Evolutionary conservation across 495 filamentous ascomycete genomes (phyloP).

Genomic region (Ramalina peruviana): DNA sequence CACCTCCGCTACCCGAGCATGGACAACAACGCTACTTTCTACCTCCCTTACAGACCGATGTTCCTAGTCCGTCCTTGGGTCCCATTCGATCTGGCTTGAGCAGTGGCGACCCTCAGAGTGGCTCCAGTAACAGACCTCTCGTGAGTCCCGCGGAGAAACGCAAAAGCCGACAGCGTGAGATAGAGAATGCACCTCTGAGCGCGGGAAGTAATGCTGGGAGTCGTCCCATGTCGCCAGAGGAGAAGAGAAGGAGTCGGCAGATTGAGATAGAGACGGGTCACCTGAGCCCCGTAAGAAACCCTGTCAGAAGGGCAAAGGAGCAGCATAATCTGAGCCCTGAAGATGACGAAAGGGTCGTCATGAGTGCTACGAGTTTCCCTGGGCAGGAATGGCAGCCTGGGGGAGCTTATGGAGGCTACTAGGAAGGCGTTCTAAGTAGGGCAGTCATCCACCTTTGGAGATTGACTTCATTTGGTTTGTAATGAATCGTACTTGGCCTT

Average conservation of each 20-base stretch:
- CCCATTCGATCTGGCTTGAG: background rate
- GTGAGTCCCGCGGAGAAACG: background rate
- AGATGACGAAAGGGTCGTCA: slow-evolving; percentile 41
- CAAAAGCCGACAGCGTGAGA: slow-evolving; percentile 15
- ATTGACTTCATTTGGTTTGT: too few relatives aligned
- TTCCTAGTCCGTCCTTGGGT: background rate
- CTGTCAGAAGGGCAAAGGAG: background rate
- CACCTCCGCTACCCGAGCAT: background rate
- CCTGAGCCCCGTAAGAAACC: slow-evolving; percentile 10
- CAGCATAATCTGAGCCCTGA: slow-evolving; percentile 25
- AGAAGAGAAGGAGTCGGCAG: slow-evolving; percentile 16
- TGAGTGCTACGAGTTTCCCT: slow-evolving; percentile 69
- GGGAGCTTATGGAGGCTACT: too few relatives aligned
- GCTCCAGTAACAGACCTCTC: slow-evolving; percentile 2
- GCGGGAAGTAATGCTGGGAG: slow-evolving; percentile 5
- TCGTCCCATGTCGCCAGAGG: slow-evolving; percentile 15
- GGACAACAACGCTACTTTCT: slow-evolving; percentile 7
- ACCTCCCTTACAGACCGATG: slow-evolving; percentile 13
- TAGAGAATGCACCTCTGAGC: slow-evolving; percentile 12
- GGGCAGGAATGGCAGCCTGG: slow-evolving; percentile 70
- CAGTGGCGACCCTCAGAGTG: too few relatives aligned
- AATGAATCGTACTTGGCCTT: too few relatives aligned
- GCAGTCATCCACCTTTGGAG: too few relatives aligned
- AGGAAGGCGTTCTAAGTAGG: too few relatives aligned
- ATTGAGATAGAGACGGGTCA: slow-evolving; percentile 16